Evolutionary conservation across 1,284 basidiomycete species (phyloP), one percentile per base, ranked within the genome.

Genomic region (Phaffia rhodozyma): DNA sequence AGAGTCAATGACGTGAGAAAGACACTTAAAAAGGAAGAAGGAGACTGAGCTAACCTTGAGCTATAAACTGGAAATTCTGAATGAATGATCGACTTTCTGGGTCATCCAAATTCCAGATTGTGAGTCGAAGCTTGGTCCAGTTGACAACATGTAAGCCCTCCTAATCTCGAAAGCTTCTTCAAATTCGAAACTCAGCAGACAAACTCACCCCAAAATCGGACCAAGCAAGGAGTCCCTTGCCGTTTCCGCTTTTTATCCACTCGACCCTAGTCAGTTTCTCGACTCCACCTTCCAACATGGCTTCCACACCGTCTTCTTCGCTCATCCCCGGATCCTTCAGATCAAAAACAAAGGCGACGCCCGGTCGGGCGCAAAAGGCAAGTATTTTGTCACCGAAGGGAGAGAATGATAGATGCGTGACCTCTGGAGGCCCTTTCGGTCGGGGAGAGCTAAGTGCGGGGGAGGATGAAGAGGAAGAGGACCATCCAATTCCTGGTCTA

Each of bases 141-240:
- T n/a, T 16, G 51, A 30, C 11, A 9, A 9, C 21, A 11, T 25
- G 18, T 25, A 20, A 53, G 20, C 23, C 2, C 25, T 27, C 25
- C 2, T 18, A 55, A 18, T 7, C 18, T 32, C 23, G 7, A 3
- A 27, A 30, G 54, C 4, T 55, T 55, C 20, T 7, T 30, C 21
- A 47, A 16, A 55, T 9, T 29, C 3, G 5, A 21, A 23, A 60
- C 13, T 47, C 13, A 38, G 30, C 5, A 5, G 9, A 49, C 5
- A 7, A 13, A 82, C 88, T 78, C 75, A 92, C 90, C 68, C 85
- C 86, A 84, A 87, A 87, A 68, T 91, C 87, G 3, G 87, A 89
- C 75, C 89, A 91, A 68, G 87, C 90, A n/a, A 91, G 75, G 3
- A 92, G 78, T 21, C 83, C 83, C 52, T 87, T 79, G 9, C 86